Conservation (phyloP, 306 rosid species). For the Hippophae tibetana region DNA sequence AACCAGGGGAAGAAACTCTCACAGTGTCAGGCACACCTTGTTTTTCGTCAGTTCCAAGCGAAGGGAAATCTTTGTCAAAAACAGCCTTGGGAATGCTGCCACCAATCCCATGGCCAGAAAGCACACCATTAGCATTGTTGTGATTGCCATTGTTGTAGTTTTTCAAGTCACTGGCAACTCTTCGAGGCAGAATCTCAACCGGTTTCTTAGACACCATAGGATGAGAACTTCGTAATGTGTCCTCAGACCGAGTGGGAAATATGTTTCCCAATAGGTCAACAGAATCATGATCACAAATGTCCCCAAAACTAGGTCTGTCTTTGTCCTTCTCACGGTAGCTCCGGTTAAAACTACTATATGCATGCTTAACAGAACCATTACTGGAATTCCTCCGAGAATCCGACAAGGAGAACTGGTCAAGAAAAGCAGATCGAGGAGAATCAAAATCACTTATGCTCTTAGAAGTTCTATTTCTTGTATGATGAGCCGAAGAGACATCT, state of each 20-base stretch:
- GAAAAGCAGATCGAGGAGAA: constrained; percentile 59
- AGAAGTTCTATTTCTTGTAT: constrained; percentile 54
- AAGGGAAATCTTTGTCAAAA: constrained; percentile 93
- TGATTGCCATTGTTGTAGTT: constrained; percentile 34
- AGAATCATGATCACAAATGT: constrained; percentile 69
- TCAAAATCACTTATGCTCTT: constrained; percentile 62
- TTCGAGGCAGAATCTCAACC: constrained; percentile 42
- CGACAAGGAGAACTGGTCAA: constrained; percentile 71
- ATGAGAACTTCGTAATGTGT: constrained; percentile 66
- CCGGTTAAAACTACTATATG: constrained; percentile 89
- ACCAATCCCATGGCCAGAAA: constrained; percentile 47
- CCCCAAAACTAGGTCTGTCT: constrained; percentile 58
- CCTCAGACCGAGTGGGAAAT: constrained; percentile 63
- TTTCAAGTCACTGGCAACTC: constrained; percentile 46
- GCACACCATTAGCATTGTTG: constrained; percentile 46
- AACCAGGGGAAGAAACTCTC: constrained; percentile 81
- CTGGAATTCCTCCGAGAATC: constrained; percentile 64
- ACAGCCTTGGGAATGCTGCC: constrained; percentile 60
- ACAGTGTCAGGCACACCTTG: constrained; percentile 61
- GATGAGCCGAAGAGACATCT: constrained; percentile 54
- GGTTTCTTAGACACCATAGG: constrained; percentile 77
- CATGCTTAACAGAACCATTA: constrained; percentile 91
- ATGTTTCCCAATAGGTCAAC: constrained; percentile 60
- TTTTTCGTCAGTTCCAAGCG: constrained; percentile 83
- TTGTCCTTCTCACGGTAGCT: constrained; percentile 88